phyloP scores from a whole-genome alignment of 192 early-diverging fungal species.

The Coemansia sp. region DNA sequence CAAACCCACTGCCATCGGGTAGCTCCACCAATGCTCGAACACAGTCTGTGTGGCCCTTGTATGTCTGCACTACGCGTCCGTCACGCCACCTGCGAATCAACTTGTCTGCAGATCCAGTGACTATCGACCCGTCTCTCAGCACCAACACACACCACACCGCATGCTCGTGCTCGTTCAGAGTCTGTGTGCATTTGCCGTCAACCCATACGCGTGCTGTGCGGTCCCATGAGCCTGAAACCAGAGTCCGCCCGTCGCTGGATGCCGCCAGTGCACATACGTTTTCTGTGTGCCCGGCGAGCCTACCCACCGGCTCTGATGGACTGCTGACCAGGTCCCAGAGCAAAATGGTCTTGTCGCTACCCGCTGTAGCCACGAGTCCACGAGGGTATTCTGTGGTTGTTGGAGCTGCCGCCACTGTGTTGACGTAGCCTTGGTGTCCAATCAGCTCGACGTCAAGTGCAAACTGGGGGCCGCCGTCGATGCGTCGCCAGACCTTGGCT shows the following conservation, averaged over 20 bases:
- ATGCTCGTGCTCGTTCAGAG: conserved; percentile 71
- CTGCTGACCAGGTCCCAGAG: conserved; percentile 68
- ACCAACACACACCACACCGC: conserved; percentile 93
- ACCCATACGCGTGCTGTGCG: conserved; percentile 88
- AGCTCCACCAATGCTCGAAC: conserved; percentile 75
- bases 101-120: conserved; percentile 93
- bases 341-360: conserved; percentile 79
- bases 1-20: conserved; percentile 66
- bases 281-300: conserved; percentile 78
- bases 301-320: conserved; percentile 58
- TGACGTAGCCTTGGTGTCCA: conserved; percentile 79
- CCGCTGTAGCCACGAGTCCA: conserved; percentile 81
- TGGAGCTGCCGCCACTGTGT: conserved; percentile 61
- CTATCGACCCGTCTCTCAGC: conserved; percentile 60
- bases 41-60: conserved; percentile 83
- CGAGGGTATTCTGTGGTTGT: conserved; percentile 57
- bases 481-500: conserved; percentile 67
- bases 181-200: conserved; percentile 65
- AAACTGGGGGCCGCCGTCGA: conserved; percentile 52
- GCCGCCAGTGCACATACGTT: conserved; percentile 80
- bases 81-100: conserved; percentile 82
- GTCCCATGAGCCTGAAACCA: conserved; percentile 99
- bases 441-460: conserved; percentile 50
- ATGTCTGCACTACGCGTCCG: conserved; percentile 60
- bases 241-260: conserved; percentile 54